A percentile compares a stretch with the other conserved stretches of the same genome.
These are phyloP conservation scores for Chytridiales sp. DNA, from an alignment of 371 early-diverging fungal species.

Conservation along the genomic window DNA sequence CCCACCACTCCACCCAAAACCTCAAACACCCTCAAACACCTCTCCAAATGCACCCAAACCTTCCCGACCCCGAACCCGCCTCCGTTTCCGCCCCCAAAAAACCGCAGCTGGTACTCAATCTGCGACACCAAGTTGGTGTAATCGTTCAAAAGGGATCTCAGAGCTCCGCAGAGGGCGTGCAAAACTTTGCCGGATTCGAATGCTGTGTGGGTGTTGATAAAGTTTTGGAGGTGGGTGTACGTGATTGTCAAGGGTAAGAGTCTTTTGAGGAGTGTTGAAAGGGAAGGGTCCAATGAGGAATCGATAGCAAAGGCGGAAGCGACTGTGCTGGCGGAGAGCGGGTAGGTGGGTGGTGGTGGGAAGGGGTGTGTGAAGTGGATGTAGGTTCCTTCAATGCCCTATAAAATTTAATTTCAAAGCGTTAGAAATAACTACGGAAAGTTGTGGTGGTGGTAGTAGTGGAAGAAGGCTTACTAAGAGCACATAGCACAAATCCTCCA, in stretches of 20 bases:
- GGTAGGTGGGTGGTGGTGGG: constrained; percentile 3
- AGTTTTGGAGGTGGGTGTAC: constrained; percentile 69
- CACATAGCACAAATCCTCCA: constrained; percentile 86
- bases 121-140: constrained; percentile 85
- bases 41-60: no score
- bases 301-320: not conserved
- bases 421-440: not conserved
- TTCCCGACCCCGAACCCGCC: no score
- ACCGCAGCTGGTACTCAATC: constrained; percentile 80
- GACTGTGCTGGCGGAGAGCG: not conserved
- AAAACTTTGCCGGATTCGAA: constrained; percentile 84
- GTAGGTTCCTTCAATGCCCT: constrained; percentile 86
- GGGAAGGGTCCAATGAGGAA: constrained; percentile 65
- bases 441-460: not conserved
- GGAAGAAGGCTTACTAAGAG: constrained; percentile 62
- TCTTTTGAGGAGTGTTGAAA: constrained; percentile 70
- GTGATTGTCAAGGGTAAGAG: constrained; percentile 75
- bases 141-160: constrained; percentile 72
- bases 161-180: constrained; percentile 86
- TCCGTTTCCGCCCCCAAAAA: constrained; percentile 18
- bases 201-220: constrained; percentile 67
- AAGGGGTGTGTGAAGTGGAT: constrained; percentile 13
- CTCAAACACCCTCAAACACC: no score
- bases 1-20: no score
- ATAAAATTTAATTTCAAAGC: not conserved